Evolutionary conservation across 164 flowering plant genomes (phyloP).

Genomic region (Magnolia sinica): DNA sequence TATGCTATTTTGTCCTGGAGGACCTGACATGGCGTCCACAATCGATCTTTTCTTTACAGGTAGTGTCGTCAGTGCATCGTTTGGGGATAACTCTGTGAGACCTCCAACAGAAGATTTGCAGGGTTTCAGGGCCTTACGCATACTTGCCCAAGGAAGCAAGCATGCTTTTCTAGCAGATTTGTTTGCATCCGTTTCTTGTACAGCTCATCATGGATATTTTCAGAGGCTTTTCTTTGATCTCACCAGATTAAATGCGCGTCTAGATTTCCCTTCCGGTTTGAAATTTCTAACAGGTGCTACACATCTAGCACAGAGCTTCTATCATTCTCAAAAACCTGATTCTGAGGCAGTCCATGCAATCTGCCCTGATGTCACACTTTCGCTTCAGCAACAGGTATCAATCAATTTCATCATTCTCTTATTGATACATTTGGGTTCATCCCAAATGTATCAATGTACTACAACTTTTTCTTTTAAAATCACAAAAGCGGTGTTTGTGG

Average conservation of each 20-base stretch:
- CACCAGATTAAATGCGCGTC: conserved; percentile 54
- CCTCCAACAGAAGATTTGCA: conserved; percentile 27
- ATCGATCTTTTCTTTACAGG: conserved; percentile 34
- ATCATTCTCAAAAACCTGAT: conserved; percentile 42
- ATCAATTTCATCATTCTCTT: neutral
- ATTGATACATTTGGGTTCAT: neutral
- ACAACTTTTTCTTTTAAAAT: no score
- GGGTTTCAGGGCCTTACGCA: conserved; percentile 22
- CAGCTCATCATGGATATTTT: conserved; percentile 87
- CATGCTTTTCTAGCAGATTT: conserved; percentile 56
- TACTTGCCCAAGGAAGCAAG: conserved; percentile 35
- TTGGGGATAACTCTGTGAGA: conserved; percentile 50
- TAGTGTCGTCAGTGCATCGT: conserved; percentile 46
- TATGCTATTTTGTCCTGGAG: neutral
- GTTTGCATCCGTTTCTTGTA: conserved; percentile 64
- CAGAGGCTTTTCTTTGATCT: conserved; percentile 78
- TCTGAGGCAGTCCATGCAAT: conserved; percentile 46
- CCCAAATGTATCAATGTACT: no score
- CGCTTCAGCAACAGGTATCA: conserved; percentile 90
- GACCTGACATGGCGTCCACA: neutral
- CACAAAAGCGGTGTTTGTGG: no score
- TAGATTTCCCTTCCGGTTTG: conserved; percentile 73
- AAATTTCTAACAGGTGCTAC: conserved; percentile 55
- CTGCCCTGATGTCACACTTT: conserved; percentile 56
- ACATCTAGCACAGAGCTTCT: conserved; percentile 42